A percentile compares a stretch with the other conserved stretches of the same genome.
These are phyloP conservation scores for Eimeria falciformis DNA, from an alignment of 169 alveolate species.

Conservation along the genomic window DNA sequence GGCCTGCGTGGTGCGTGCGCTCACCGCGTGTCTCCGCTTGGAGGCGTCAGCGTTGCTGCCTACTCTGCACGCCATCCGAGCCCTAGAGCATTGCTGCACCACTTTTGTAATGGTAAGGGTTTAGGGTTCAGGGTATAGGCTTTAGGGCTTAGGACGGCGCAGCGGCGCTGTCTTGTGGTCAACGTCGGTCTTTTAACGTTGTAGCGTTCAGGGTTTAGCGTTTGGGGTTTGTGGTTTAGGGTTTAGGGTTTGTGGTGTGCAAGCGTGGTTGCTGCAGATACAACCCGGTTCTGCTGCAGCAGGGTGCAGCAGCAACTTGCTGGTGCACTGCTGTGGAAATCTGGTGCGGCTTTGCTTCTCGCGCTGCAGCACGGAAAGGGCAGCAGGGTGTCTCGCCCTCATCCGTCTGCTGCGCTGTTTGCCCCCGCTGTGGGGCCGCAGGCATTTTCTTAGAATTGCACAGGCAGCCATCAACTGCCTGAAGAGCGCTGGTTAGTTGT, in stretches of 20 bases:
- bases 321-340: conserved; percentile 50
- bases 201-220: not conserved
- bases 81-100: not conserved
- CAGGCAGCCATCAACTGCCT: conserved; percentile 68
- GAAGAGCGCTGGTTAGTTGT: conserved; percentile 18
- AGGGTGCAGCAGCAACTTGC: conserved; percentile 53
- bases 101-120: not conserved
- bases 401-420: conserved; percentile 68
- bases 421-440: conserved; percentile 73
- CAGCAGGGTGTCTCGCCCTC: conserved; percentile 70
- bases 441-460: conserved; percentile 56
- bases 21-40: conserved; percentile 16
- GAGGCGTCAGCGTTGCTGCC: conserved; percentile 70
- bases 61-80: conserved; percentile 42
- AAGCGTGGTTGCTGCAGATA: not conserved
- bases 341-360: conserved; percentile 66
- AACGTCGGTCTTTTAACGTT: too few species aligned
- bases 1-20: conserved; percentile 51
- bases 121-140: conserved; percentile 2
- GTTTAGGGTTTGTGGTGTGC: not conserved
- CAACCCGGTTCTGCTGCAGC: conserved; percentile 71
- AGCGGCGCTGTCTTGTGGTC: too few species aligned
- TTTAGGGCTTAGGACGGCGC: too few species aligned
- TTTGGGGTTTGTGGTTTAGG: conserved; percentile 45
- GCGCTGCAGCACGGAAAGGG: conserved; percentile 38